A percentile compares a stretch with the other conserved stretches of the same genome.
phyloP scores from a whole-genome alignment of 2,329 filamentous ascomycete genomes.

The Fusarium clavum region DNA sequence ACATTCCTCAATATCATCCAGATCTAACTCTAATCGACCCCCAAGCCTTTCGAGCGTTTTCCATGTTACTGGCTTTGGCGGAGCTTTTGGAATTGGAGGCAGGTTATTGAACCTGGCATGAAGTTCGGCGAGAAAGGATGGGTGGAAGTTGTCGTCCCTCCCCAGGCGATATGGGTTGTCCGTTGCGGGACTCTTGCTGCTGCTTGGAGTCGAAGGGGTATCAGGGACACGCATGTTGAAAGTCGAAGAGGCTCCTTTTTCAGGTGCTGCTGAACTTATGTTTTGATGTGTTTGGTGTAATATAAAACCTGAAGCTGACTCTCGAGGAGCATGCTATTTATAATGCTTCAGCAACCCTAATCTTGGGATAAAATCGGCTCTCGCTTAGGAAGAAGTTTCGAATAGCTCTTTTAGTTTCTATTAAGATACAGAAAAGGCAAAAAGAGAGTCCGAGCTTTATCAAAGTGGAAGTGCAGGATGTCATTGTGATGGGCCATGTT shows the following conservation, averaged over 20 bases:
- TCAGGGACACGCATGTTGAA: background rate
- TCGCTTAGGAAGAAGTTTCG: background rate
- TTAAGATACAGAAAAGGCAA: background rate
- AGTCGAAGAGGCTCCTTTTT: background rate
- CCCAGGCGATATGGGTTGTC: background rate
- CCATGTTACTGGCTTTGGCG: too few species aligned
- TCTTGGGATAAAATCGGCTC: rapidly evolving
- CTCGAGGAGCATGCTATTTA: background rate
- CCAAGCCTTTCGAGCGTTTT: too few species aligned
- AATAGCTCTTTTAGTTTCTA: background rate
- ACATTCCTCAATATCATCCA: background rate
- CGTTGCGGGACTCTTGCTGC: background rate
- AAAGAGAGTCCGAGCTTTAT: background rate
- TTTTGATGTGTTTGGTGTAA: background rate
- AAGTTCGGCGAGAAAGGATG: too few species aligned
- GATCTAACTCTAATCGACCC: background rate
- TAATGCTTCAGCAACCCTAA: background rate
- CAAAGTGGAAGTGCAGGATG: background rate
- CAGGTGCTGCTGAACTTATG: background rate
- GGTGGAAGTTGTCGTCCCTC: too few species aligned
- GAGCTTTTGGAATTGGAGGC: too few species aligned
- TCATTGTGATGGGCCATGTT: background rate
- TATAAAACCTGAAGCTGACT: background rate
- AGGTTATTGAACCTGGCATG: too few species aligned
- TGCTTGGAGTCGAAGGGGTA: background rate